Percentiles rank a stretch among this genome's conserved stretches.
These are phyloP conservation scores for Bretschneidera sinensis DNA, from an alignment of 345 rosid genomes.

Conservation along the genomic window DNA sequence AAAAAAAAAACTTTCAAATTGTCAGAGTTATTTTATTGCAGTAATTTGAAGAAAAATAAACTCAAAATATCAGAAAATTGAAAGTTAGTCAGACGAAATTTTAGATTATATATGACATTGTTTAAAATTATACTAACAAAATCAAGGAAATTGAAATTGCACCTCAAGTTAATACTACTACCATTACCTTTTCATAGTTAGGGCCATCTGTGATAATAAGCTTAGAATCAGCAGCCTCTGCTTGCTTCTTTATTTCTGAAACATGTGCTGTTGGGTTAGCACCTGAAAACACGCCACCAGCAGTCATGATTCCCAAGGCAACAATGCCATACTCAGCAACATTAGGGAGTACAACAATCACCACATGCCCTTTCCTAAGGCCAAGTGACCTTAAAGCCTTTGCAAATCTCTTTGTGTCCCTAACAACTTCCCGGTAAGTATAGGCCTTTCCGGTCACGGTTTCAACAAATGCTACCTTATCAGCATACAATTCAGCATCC, in stretches of 20 bases:
- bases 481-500: conserved; percentile 59
- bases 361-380: conserved; percentile 74
- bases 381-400: conserved; percentile 79
- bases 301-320: conserved; percentile 85
- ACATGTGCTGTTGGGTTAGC: conserved; percentile 75
- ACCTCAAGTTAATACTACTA: background rate
- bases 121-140: no score
- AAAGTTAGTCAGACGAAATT: no score
- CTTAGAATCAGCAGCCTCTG: conserved; percentile 74
- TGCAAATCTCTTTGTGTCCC: conserved; percentile 64
- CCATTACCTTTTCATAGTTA: conserved; percentile 57
- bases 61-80: no score
- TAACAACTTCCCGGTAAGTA: conserved; percentile 60
- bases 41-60: no score
- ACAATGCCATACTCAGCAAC: conserved; percentile 81
- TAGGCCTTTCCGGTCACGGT: conserved; percentile 64
- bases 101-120: no score
- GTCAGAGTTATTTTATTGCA: no score
- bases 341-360: conserved; percentile 82
- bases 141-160: no score
- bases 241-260: conserved; percentile 80
- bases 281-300: conserved; percentile 88
- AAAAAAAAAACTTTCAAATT: no score
- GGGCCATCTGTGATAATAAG: conserved; percentile 60
- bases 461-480: conserved; percentile 82